phyloP scores from a whole-genome alignment of 495 filamentous ascomycete species.

The Penicillium macrosclerotiorum region DNA sequence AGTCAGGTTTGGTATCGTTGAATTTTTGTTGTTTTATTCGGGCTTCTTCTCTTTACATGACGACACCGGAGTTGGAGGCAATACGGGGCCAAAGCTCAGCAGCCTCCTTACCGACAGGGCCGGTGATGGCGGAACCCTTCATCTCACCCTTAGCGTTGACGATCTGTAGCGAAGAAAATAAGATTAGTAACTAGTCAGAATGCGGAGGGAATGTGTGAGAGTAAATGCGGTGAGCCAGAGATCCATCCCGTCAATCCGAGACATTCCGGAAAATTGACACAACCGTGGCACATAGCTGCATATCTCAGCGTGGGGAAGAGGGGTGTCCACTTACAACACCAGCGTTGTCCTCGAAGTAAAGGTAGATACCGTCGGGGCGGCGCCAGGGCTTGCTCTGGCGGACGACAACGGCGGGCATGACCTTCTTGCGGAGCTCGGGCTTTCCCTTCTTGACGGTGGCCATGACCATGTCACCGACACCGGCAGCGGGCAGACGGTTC shows the following conservation, averaged over 20 bases:
- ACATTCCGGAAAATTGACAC: no score
- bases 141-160: constrained; percentile 99
- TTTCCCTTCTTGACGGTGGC: constrained; percentile 99
- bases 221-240: no score
- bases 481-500: constrained; percentile 94
- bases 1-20: constrained; percentile 44
- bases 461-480: constrained; percentile 99
- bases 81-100: constrained; percentile 99
- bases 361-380: constrained; percentile 92
- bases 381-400: constrained; percentile 99
- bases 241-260: no score
- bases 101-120: constrained; percentile 98
- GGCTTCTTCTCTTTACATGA: constrained; percentile 75
- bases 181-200: background rate
- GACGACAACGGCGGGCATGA: constrained; percentile 98
- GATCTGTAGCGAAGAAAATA: constrained; percentile 56
- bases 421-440: constrained; percentile 99
- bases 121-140: constrained; percentile 99
- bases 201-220: background rate
- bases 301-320: background rate
- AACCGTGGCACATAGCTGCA: background rate
- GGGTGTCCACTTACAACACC: constrained; percentile 74
- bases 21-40: constrained; percentile 35
- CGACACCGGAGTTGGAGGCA: constrained; percentile 98
- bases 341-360: constrained; percentile 99